phyloP scores from a whole-genome alignment of 139 green algal genomes.

The Spirogloea muscicola region DNA sequence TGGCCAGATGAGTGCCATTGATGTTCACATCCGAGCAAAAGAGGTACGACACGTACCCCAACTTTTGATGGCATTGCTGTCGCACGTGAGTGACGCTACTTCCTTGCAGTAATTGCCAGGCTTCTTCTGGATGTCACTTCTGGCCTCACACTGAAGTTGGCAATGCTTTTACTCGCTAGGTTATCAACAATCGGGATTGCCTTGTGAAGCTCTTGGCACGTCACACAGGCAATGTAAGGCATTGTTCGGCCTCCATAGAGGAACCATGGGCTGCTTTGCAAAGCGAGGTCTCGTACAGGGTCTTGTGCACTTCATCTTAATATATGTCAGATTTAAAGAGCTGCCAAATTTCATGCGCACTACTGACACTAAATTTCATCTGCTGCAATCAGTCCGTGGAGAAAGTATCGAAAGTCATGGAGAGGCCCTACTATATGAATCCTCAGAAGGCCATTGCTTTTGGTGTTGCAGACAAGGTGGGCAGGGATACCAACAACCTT shows the following conservation, averaged over 20 bases:
- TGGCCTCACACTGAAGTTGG: neutral
- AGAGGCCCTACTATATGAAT: slow-evolving; percentile 94
- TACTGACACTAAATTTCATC: slow-evolving; percentile 60
- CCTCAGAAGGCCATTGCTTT: slow-evolving; percentile 62
- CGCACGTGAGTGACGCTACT: neutral
- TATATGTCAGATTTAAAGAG: neutral
- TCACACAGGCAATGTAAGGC: slow-evolving; percentile 46
- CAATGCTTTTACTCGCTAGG: neutral
- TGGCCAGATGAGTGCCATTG: slow-evolving; percentile 85
- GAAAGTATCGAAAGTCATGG: slow-evolving; percentile 92
- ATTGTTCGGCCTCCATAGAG: neutral
- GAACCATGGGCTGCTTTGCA: too few relatives aligned
- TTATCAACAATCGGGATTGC: slow-evolving; percentile 43
- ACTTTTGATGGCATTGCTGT: neutral
- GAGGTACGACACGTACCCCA: slow-evolving; percentile 63
- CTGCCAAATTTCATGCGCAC: neutral
- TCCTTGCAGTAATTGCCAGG: neutral
- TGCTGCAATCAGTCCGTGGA: slow-evolving; percentile 70
- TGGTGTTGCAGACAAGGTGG: slow-evolving; percentile 55
- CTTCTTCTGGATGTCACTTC: neutral
- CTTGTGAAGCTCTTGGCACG: slow-evolving; percentile 24
- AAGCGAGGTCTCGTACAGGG: too few relatives aligned
- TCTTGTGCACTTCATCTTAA: neutral
- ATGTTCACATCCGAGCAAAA: slow-evolving; percentile 94
- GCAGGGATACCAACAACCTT: neutral